A percentile compares a stretch with the other conserved stretches of the same genome.
Conservation (phyloP, 257 asterid genomes). For the Nicotiana tomentosiformis region DNA sequence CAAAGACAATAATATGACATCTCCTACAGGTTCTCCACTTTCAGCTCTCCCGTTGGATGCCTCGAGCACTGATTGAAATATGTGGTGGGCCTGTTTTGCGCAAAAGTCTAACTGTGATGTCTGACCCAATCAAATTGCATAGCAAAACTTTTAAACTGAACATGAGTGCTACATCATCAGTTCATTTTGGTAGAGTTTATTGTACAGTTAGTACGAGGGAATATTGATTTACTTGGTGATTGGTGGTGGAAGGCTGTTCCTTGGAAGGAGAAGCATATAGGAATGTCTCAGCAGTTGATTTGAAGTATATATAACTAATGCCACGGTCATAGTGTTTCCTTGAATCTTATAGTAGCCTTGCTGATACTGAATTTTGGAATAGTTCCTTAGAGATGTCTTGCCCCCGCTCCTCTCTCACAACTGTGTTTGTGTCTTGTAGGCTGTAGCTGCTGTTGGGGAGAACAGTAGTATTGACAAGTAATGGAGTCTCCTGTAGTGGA, state of each 20-base stretch:
- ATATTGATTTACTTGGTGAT: constrained; percentile 3
- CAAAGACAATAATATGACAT: constrained; percentile 41
- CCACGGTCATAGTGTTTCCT: not conserved
- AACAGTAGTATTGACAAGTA: not conserved
- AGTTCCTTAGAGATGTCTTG: not conserved
- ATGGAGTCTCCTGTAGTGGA: no score
- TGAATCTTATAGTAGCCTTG: not conserved
- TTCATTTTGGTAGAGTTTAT: not conserved
- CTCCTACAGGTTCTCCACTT: not conserved
- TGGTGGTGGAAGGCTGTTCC: not conserved
- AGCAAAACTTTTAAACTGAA: not conserved
- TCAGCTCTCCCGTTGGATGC: not conserved
- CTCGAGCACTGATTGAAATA: not conserved
- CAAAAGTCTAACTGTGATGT: not conserved
- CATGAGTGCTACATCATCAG: not conserved
- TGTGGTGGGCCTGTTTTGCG: not conserved
- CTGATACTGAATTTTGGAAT: not conserved
- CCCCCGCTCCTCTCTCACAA: not conserved
- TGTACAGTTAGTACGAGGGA: constrained; percentile 3
- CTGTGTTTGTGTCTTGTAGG: not conserved
- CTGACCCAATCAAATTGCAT: not conserved
- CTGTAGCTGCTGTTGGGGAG: not conserved
- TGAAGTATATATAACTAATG: not conserved
- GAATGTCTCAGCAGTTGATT: not conserved
- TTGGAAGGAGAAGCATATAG: not conserved